Conservation (phyloP, 257 asterid species). For the Petunia axillaris region DNA sequence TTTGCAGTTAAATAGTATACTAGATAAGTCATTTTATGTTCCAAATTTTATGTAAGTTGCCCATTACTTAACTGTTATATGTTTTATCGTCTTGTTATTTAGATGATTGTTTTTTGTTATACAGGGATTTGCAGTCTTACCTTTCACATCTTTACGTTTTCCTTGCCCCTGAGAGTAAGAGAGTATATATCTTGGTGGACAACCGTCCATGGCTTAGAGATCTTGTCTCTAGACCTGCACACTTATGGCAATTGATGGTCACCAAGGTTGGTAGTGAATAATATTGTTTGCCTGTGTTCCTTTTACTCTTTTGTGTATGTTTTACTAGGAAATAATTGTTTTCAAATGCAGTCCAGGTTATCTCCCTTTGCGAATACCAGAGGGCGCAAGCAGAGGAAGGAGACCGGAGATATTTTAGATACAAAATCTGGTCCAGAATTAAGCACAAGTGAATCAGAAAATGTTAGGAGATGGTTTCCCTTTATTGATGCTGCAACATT, state of each 20-base stretch:
- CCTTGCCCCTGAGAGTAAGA: conserved; percentile 79
- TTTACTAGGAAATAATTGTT: background rate
- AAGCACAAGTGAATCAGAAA: conserved; percentile 42
- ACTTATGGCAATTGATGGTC: conserved; percentile 96
- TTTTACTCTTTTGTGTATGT: background rate
- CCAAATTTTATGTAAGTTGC: background rate
- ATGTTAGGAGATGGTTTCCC: conserved; percentile 67
- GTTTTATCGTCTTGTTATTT: background rate
- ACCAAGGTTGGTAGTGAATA: conserved; percentile 68
- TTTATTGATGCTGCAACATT: conserved; percentile 68
- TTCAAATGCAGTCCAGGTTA: conserved; percentile 71
- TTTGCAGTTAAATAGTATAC: background rate
- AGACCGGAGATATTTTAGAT: conserved; percentile 41
- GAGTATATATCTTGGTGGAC: conserved; percentile 81
- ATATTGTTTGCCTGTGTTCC: background rate
- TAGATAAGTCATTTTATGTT: background rate
- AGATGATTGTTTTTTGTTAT: conserved; percentile 20
- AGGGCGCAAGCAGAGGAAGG: conserved; percentile 60
- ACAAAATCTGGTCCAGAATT: conserved; percentile 47
- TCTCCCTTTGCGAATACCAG: conserved; percentile 93
- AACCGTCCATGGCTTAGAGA: conserved; percentile 93
- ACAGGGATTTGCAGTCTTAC: conserved; percentile 93
- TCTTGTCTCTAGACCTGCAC: conserved; percentile 75
- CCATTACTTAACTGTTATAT: background rate
- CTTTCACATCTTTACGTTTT: conserved; percentile 89